Conservation (phyloP, 208 protist genomes). For the Trypanosoma lewisi region DNA sequence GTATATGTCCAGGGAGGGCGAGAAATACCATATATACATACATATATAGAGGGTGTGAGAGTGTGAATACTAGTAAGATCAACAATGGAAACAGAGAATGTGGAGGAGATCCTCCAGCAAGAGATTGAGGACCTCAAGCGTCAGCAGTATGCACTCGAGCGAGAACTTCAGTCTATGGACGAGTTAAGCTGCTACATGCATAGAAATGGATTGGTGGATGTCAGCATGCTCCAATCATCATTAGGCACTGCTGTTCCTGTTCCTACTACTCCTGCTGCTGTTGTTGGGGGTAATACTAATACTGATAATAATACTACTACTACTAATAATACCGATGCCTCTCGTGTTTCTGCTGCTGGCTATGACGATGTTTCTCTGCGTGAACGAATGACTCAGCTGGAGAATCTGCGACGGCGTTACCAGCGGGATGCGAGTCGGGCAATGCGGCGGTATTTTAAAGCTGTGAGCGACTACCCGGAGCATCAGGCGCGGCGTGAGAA, state of each 20-base stretch:
- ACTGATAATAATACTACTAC: too few species aligned
- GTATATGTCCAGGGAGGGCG: too few species aligned
- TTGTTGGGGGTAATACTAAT: too few species aligned
- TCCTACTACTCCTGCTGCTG: neutral
- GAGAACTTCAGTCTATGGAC: conserved; percentile 12
- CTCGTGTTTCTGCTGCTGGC: neutral
- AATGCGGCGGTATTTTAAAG: conserved; percentile 53
- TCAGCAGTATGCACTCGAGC: conserved; percentile 12
- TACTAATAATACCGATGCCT: too few species aligned
- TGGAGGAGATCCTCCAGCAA: conserved; percentile 23
- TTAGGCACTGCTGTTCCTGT: too few species aligned
- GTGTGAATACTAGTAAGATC: neutral
- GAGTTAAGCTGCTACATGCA: conserved; percentile 2
- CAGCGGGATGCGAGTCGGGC: conserved; percentile 39
- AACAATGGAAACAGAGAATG: neutral
- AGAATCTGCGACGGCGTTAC: conserved; percentile 53
- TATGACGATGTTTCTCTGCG: neutral
- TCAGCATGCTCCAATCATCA: conserved; percentile 10
- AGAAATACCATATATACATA: neutral
- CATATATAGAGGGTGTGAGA: neutral
- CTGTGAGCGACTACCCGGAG: conserved; percentile 40
- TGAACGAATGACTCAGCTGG: conserved; percentile 42
- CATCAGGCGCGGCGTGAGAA: conserved; percentile 55
- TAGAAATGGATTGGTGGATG: neutral
- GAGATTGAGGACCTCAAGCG: conserved; percentile 20